Base-by-base conservation (phyloP, 192 early-diverging fungal species). In the Chytriomyces hyalinus region DNA sequence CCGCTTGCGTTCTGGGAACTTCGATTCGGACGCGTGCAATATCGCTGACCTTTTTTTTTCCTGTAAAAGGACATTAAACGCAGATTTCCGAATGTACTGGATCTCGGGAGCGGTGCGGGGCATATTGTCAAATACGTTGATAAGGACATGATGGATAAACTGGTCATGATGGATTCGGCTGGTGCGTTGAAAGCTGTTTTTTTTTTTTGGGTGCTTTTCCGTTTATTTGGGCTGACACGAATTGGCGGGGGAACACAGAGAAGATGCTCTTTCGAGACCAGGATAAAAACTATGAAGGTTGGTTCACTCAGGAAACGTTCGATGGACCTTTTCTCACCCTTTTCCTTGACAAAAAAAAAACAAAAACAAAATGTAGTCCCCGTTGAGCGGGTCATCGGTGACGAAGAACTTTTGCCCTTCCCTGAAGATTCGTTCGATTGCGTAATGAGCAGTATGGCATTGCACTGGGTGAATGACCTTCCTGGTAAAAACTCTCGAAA, bases 381-480 rank as follows among this genome's bases (percentile, higher is more conserved):
- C 7, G 90, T 93, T 24, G 91, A 94, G 75, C 84, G 95, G 61
- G 83, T 87, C 26, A 87, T 93, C 8, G 91, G 93, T n/a, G 92
- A 97, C 81, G 94, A 97, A 86, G 97, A 98, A 66, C 45, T 76
- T 7, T 82, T 93, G 6, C 84, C 84, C n/a, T 96, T 98, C 82
- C 90, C 86, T 44, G 91, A 93, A 49, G 88, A 96, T 83, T 92
- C 91, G 44, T 79, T 97, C 73, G 97, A 98, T 62, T 93, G 92
- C 10, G 92, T 98, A 17, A 81, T 98, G 49, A 94, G 93, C 80
- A 93, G 88, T 64, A 71, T 97, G 70, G 88, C 91, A 3, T 84
- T 97, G 86, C 95, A 98, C 80, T 98, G 97, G 97, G 92, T 98
- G 51, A 98, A 98, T 73, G 97, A 98, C 83, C 87, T 98, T 44